Percentiles rank a stretch among this genome's conserved stretches.
Evolutionary conservation across 352 stramenopile species (phyloP).

Genomic region (Pythium guiyangense): DNA sequence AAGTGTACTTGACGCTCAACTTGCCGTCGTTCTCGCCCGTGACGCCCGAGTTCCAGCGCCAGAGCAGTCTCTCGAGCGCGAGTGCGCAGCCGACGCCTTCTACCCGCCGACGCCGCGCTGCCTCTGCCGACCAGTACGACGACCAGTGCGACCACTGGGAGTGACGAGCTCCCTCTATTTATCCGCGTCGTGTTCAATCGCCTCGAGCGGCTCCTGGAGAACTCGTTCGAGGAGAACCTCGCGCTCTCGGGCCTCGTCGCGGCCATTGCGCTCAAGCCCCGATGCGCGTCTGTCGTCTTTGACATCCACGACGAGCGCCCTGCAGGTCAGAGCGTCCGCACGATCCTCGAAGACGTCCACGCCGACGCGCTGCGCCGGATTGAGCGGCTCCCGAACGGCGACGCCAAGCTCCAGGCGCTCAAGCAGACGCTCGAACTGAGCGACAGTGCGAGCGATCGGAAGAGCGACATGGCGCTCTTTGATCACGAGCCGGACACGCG

Average conservation of each 20-base stretch:
- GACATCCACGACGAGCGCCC: slow-evolving; percentile 38
- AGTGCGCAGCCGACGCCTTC: not conserved
- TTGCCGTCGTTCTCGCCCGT: slow-evolving; percentile 69
- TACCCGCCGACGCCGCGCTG: too few species aligned
- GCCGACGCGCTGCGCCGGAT: slow-evolving; percentile 58
- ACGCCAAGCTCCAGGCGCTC: slow-evolving; percentile 38
- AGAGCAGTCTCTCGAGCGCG: slow-evolving; percentile 4
- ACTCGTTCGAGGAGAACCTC: slow-evolving; percentile 81
- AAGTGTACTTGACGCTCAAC: slow-evolving; percentile 62
- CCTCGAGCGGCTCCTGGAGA: slow-evolving; percentile 70
- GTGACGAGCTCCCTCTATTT: slow-evolving; percentile 39
- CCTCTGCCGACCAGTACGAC: not conserved
- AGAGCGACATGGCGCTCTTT: slow-evolving; percentile 46
- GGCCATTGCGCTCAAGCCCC: slow-evolving; percentile 57
- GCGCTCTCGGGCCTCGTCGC: slow-evolving; percentile 75
- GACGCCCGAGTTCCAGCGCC: slow-evolving; percentile 13
- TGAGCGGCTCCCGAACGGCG: slow-evolving; percentile 50
- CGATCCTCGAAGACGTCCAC: slow-evolving; percentile 82
- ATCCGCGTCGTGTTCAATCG: slow-evolving; percentile 72
- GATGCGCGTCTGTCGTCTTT: slow-evolving; percentile 47
- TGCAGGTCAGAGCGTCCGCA: slow-evolving; percentile 48
- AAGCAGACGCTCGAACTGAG: slow-evolving; percentile 58
- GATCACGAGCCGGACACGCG: slow-evolving; percentile 63
- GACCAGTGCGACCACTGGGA: not conserved
- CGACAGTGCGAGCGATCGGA: too few species aligned